These are phyloP conservation scores for Backusella sp. DNA, from an alignment of 192 early-diverging fungal species.

Conservation along the genomic window DNA sequence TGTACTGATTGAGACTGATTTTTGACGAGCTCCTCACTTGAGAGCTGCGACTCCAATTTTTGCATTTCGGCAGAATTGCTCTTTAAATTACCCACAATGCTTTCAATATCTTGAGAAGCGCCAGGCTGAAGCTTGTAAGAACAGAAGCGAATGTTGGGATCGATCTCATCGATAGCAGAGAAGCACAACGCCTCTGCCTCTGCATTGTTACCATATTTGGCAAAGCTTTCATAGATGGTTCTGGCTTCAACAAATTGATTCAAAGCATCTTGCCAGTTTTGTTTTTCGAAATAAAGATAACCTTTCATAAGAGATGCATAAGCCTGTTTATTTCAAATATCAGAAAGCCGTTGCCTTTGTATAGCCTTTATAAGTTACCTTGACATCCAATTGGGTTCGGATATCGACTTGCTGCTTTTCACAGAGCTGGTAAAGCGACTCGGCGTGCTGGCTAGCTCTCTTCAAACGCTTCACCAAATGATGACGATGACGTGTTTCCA, in stretches of 20 bases:
- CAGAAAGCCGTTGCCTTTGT: too few species aligned
- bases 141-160: constrained; percentile 80
- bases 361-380: constrained; percentile 29
- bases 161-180: constrained; percentile 69
- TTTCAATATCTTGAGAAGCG: constrained; percentile 42
- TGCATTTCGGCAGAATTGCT: not conserved
- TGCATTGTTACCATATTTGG: constrained; percentile 44
- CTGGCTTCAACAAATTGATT: constrained; percentile 63
- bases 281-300: constrained; percentile 64
- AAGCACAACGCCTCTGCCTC: constrained; percentile 66
- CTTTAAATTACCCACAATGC: not conserved
- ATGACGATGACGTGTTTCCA: constrained; percentile 64
- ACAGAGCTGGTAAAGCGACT: constrained; percentile 47
- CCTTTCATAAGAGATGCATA: constrained; percentile 69
- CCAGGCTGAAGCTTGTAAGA: constrained; percentile 63
- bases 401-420: constrained; percentile 47
- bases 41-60: constrained; percentile 6
- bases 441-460: constrained; percentile 55
- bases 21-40: constrained; percentile 29
- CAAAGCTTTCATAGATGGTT: constrained; percentile 67
- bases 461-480: constrained; percentile 64
- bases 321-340: constrained; percentile 37
- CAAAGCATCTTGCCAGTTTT: constrained; percentile 65
- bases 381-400: constrained; percentile 52
- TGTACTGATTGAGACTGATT: constrained; percentile 36